phyloP scores from a whole-genome alignment of 768 basidiomycete species.

The Cubamyces lactineus region DNA sequence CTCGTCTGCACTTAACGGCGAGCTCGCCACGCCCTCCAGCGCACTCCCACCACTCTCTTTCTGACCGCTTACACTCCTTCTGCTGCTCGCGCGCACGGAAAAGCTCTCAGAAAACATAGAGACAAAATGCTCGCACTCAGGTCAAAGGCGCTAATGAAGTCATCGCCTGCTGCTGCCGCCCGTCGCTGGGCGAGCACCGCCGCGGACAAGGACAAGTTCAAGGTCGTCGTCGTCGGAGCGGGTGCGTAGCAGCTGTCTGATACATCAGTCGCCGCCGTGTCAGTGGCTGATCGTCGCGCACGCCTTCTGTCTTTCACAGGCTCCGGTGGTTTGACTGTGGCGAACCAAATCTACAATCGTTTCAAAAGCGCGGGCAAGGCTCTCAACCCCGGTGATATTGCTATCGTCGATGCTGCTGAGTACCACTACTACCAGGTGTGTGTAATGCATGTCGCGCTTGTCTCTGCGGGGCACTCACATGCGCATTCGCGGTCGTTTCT shows the following conservation, averaged over 20 bases:
- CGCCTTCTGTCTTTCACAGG: conserved; percentile 48
- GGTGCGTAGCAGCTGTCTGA: conserved; percentile 50
- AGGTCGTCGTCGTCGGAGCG: conserved; percentile 85
- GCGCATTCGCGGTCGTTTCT: conserved; percentile 12
- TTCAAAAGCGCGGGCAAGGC: conserved; percentile 72
- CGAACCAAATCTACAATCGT: conserved; percentile 84
- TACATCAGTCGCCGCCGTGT: conserved; percentile 9
- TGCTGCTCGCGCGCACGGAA: neutral
- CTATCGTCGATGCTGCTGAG: conserved; percentile 79
- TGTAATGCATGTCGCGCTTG: conserved; percentile 19
- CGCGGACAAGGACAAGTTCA: conserved; percentile 60
- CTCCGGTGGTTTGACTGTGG: conserved; percentile 78
- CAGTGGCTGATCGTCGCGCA: conserved; percentile 7
- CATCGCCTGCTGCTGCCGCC: conserved; percentile 15
- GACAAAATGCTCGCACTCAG: conserved; percentile 23
- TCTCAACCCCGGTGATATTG: conserved; percentile 76
- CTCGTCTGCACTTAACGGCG: conserved; percentile 16
- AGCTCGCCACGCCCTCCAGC: neutral
- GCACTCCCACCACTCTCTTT: neutral
- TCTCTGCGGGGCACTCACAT: neutral
- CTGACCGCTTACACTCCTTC: conserved; percentile 4
- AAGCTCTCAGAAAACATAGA: neutral
- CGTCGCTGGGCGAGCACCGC: conserved; percentile 42
- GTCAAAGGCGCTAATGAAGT: conserved; percentile 25
- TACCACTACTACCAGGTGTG: conserved; percentile 84